Conservation (phyloP, 1,284 basidiomycete genomes). For the Mycosarcoma maydis region DNA sequence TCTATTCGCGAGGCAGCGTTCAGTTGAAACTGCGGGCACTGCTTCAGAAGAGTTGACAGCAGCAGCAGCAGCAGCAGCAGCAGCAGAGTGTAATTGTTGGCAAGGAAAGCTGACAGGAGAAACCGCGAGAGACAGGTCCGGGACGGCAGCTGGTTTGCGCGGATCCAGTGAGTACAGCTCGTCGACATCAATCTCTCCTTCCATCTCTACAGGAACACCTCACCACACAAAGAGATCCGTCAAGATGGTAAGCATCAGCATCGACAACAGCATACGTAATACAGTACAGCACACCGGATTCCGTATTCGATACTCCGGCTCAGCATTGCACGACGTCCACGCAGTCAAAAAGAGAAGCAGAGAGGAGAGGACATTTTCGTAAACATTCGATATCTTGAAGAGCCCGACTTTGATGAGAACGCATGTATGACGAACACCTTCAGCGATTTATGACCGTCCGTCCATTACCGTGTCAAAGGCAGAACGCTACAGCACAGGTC, state of each 20-base stretch:
- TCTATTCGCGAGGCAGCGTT: too few species aligned
- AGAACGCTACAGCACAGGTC: too few species aligned
- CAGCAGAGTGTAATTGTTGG: neutral
- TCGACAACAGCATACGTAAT: neutral
- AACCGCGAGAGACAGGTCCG: neutral
- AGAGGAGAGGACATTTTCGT: neutral
- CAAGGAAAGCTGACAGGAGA: too few species aligned
- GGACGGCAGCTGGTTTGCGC: neutral
- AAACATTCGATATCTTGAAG: neutral
- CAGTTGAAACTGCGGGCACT: too few species aligned
- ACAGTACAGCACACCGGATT: neutral
- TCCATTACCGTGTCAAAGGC: too few species aligned
- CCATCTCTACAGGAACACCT: conserved; percentile 44
- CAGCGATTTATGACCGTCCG: too few species aligned
- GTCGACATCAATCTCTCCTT: conserved; percentile 35
- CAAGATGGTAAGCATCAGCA: conserved; percentile 55
- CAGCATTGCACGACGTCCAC: conserved; percentile 6
- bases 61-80: too few species aligned
- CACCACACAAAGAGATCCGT: conserved; percentile 50
- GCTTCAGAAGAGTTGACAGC: too few species aligned
- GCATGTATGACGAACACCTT: neutral
- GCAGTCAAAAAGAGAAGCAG: conserved; percentile 2
- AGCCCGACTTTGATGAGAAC: neutral
- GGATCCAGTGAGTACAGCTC: conserved; percentile 14
- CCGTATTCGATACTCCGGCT: too few species aligned